Evolutionary conservation across 176 grass and related monocot genomes (phyloP).

Genomic region (Rhynchospora breviuscula): DNA sequence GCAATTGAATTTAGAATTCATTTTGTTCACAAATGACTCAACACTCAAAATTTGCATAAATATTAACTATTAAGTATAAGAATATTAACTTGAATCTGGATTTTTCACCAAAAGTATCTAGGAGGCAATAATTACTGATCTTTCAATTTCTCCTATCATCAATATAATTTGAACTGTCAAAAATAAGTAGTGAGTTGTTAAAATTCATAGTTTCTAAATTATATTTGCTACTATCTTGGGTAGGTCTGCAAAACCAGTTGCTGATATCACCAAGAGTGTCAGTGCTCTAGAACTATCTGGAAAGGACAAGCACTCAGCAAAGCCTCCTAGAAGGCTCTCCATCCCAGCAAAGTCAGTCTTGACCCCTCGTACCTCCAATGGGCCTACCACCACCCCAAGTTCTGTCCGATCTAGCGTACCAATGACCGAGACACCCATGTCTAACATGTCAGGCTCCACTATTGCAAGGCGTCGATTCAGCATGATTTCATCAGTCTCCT

Average conservation of each 20-base stretch:
- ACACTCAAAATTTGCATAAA: background rate
- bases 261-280: slow-evolving; percentile 66
- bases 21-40: background rate
- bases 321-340: slow-evolving; percentile 66
- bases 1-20: background rate
- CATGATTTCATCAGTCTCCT: slow-evolving; percentile 71
- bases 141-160: background rate
- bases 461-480: slow-evolving; percentile 65
- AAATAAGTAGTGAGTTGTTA: background rate
- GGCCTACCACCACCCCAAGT: slow-evolving; percentile 10
- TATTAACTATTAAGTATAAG: slow-evolving; percentile 9
- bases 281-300: slow-evolving; percentile 52
- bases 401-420: slow-evolving; percentile 45
- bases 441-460: slow-evolving; percentile 58
- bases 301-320: slow-evolving; percentile 41
- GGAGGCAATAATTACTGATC: background rate
- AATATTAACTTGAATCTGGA: slow-evolving; percentile 27
- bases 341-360: slow-evolving; percentile 55
- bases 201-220: background rate
- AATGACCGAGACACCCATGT: slow-evolving; percentile 59
- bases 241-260: slow-evolving; percentile 44
- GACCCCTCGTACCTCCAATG: slow-evolving; percentile 28
- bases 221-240: slow-evolving; percentile 28
- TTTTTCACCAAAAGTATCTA: slow-evolving; percentile 27
- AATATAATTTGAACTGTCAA: background rate